A percentile compares a stretch with the other conserved stretches of the same genome.
Conservation (phyloP, 2,329 filamentous ascomycete genomes). For the Alternaria longipes region DNA sequence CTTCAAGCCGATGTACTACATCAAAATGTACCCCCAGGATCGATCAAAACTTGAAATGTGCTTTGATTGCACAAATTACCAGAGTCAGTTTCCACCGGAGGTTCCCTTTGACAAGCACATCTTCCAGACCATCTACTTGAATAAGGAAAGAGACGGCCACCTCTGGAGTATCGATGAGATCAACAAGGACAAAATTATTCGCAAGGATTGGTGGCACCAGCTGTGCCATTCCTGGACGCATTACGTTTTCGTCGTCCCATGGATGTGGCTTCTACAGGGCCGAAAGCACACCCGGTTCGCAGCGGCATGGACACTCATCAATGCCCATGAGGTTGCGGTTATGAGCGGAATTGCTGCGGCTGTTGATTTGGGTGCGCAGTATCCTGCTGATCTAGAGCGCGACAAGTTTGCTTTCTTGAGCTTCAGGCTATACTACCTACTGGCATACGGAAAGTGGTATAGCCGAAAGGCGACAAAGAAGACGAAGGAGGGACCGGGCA, state of each 20-base stretch:
- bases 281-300: slow-evolving; percentile 70
- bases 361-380: slow-evolving; percentile 72
- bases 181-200: slow-evolving; percentile 67
- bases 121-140: slow-evolving; percentile 75
- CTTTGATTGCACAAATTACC: slow-evolving; percentile 80
- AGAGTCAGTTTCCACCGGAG: slow-evolving; percentile 70
- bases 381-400: slow-evolving; percentile 69
- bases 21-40: slow-evolving; percentile 66
- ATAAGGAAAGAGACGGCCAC: slow-evolving; percentile 63
- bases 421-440: slow-evolving; percentile 69
- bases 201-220: slow-evolving; percentile 74
- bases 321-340: slow-evolving; percentile 75
- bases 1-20: slow-evolving; percentile 73
- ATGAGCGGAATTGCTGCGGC: slow-evolving; percentile 76
- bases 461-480: slow-evolving; percentile 53
- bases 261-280: slow-evolving; percentile 76
- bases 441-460: slow-evolving; percentile 71
- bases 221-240: slow-evolving; percentile 71
- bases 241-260: slow-evolving; percentile 72
- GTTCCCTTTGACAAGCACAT: slow-evolving; percentile 68
- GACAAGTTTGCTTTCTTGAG: slow-evolving; percentile 68
- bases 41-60: slow-evolving; percentile 67
- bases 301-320: slow-evolving; percentile 74
- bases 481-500: slow-evolving; percentile 59
- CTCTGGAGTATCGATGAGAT: slow-evolving; percentile 70